Conservation (phyloP, 1,139 yeast genomes). For the Ogataea hybrid region DNA sequence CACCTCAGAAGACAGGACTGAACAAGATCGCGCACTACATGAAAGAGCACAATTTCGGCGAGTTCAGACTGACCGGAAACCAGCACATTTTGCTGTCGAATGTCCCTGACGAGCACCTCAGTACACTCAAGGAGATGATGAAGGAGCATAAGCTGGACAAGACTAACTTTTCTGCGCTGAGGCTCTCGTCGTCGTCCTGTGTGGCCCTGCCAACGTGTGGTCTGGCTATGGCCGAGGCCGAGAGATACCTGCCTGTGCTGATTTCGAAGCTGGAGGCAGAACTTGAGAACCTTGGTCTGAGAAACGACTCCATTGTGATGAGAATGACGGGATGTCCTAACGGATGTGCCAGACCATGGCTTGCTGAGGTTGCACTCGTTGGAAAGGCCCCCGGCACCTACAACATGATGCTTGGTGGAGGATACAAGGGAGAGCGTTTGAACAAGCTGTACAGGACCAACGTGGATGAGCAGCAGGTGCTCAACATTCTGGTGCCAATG, state of each 20-base stretch:
- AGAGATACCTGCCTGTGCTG: slow-evolving; percentile 85
- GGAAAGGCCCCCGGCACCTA: slow-evolving; percentile 96
- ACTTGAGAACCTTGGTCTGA: slow-evolving; percentile 86
- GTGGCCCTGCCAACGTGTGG: slow-evolving; percentile 99
- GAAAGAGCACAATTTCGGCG: slow-evolving; percentile 56
- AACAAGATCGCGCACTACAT: slow-evolving; percentile 72
- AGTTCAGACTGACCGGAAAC: slow-evolving; percentile 93
- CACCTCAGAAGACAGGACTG: slow-evolving; percentile 89
- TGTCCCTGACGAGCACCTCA: slow-evolving; percentile 67
- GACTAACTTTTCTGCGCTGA: slow-evolving; percentile 76
- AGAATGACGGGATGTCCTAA: slow-evolving; percentile 99
- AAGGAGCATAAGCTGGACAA: slow-evolving; percentile 80
- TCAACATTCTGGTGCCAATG: slow-evolving; percentile 73
- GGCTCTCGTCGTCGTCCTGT: slow-evolving; percentile 93
- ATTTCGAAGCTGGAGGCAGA: slow-evolving; percentile 78
- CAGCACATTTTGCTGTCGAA: slow-evolving; percentile 84
- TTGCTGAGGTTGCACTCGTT: slow-evolving; percentile 92
- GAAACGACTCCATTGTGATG: slow-evolving; percentile 94
- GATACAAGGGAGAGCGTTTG: slow-evolving; percentile 89
- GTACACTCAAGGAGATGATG: slow-evolving; percentile 59
- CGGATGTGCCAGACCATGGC: slow-evolving; percentile 98
- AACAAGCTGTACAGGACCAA: slow-evolving; percentile 89
- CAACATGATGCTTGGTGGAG: slow-evolving; percentile 95
- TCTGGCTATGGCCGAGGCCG: slow-evolving; percentile 98
- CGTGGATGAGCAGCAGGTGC: slow-evolving; percentile 85